These are phyloP conservation scores for Pleurotus tuber-regium DNA, from an alignment of 768 basidiomycete species.

Conservation along the genomic window DNA sequence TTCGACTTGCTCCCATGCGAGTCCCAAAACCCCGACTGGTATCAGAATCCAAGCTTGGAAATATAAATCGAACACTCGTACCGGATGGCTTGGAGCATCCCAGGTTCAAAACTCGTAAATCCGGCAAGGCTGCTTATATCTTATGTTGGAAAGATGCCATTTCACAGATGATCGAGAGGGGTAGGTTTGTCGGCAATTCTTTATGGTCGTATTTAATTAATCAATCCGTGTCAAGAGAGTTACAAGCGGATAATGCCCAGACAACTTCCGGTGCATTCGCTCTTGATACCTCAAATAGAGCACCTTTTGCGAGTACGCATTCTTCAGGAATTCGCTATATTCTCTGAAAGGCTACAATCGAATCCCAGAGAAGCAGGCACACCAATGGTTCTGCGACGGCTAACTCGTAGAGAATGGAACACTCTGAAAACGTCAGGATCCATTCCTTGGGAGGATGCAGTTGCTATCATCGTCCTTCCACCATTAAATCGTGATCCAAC, in stretches of 20 bases:
- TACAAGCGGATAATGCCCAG: slow-evolving; percentile 30
- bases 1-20: slow-evolving; percentile 55
- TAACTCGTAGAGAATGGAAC: slow-evolving; percentile 62
- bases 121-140: slow-evolving; percentile 50
- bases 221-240: slow-evolving; percentile 17
- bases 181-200: slow-evolving; percentile 21
- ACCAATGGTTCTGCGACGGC: slow-evolving; percentile 50
- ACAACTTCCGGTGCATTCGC: slow-evolving; percentile 34
- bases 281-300: slow-evolving; percentile 52
- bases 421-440: slow-evolving; percentile 41
- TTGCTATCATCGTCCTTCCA: slow-evolving; percentile 70
- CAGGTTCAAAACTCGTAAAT: slow-evolving; percentile 47
- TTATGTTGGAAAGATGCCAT: slow-evolving; percentile 58
- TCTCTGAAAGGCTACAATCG: slow-evolving; percentile 42
- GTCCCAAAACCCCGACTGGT: slow-evolving; percentile 26
- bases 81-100: slow-evolving; percentile 69
- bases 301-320: slow-evolving; percentile 72
- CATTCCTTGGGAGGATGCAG: slow-evolving; percentile 49
- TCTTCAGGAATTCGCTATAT: slow-evolving; percentile 69
- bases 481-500: slow-evolving; percentile 55
- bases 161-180: slow-evolving; percentile 31
- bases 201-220: not conserved
- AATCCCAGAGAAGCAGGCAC: slow-evolving; percentile 15
- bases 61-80: slow-evolving; percentile 24
- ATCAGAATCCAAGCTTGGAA: slow-evolving; percentile 6